phyloP scores from a whole-genome alignment of 345 rosid species.

The Citrus cavaleriei region DNA sequence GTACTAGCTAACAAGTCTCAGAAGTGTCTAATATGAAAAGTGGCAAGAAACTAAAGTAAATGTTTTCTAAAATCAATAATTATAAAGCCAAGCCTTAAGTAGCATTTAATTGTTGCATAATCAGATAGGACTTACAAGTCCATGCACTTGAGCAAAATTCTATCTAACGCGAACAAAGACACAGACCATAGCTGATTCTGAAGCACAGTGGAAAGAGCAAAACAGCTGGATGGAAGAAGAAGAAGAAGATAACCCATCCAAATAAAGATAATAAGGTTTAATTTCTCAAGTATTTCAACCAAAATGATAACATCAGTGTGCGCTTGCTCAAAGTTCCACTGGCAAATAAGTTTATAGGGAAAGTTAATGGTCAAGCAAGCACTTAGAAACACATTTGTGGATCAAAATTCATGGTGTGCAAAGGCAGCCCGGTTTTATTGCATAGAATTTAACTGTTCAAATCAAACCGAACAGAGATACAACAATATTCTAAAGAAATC shows the following conservation, averaged over 20 bases:
- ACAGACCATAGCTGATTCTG: no score
- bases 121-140: background rate
- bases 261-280: background rate
- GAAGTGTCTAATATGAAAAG: no score
- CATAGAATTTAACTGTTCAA: background rate
- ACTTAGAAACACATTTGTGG: background rate
- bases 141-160: background rate
- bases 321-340: background rate
- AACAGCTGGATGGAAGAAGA: no score
- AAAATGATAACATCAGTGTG: background rate
- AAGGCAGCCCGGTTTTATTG: background rate
- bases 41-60: no score
- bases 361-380: background rate
- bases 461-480: no score
- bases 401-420: background rate
- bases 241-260: background rate
- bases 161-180: no score
- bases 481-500: no score
- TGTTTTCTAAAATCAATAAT: no score
- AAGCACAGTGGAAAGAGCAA: no score
- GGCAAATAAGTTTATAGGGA: background rate
- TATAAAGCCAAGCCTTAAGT: no score
- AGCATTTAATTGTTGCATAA: background rate
- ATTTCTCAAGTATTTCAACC: background rate
- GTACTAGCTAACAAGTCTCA: no score